phyloP scores from a whole-genome alignment of 306 rosid genomes.

The Potentilla sterilis region DNA sequence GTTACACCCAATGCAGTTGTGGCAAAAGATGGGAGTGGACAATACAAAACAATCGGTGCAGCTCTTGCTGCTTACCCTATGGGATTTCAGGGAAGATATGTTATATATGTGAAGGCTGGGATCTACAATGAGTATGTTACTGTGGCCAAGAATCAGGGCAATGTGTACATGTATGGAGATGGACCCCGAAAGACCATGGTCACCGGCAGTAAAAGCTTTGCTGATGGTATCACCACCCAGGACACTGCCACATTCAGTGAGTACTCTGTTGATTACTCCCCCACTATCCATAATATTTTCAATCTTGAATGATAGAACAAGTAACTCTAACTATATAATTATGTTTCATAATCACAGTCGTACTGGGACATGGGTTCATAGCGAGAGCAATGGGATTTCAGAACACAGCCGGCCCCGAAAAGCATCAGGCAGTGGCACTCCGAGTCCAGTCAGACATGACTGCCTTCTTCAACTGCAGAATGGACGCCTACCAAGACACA shows the following conservation, averaged over 20 bases:
- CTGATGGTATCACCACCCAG: constrained; percentile 24
- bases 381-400: constrained; percentile 23
- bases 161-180: constrained; percentile 35
- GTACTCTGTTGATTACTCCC: background rate
- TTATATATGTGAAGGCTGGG: constrained; percentile 31
- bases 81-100: constrained; percentile 19
- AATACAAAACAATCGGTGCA: constrained; percentile 23
- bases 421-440: constrained; percentile 30
- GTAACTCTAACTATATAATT: background rate
- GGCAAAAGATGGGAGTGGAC: constrained; percentile 33
- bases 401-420: constrained; percentile 23
- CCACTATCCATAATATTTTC: background rate
- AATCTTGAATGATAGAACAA: background rate
- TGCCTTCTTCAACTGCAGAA: constrained; percentile 30
- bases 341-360: constrained; percentile 10
- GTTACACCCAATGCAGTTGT: constrained; percentile 21
- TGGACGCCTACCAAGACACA: constrained; percentile 31
- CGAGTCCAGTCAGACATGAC: constrained; percentile 27
- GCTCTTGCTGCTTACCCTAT: constrained; percentile 28
- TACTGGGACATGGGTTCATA: constrained; percentile 17
- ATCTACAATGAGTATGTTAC: constrained; percentile 17
- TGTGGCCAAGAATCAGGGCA: constrained; percentile 18
- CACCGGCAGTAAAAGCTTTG: constrained; percentile 24
- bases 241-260: constrained; percentile 32
- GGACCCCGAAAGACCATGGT: constrained; percentile 23